Base-by-base conservation (phyloP, 352 stramenopile species). In the Phytophthora meadii region DNA sequence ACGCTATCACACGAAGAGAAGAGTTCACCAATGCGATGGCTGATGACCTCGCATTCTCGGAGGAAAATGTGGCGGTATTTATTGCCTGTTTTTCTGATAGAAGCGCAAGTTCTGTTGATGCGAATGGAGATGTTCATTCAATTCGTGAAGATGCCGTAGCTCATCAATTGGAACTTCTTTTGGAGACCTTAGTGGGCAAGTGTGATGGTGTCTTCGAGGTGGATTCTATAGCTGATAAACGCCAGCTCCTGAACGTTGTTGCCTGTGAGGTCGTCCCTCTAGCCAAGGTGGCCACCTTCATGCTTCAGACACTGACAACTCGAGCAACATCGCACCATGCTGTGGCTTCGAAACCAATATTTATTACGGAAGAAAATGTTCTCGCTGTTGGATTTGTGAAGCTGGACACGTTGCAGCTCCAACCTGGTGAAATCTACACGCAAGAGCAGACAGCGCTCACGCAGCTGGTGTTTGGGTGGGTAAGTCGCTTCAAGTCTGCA, bases 221-320 rank as follows among this genome's bases (percentile, higher is more conserved):
- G 14, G 69, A 76, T 9, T 46, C 65, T 2, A 67, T 81, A 54
- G 46, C 27, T 0, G 72, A 88, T 49, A 70, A 68, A 22, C 67
- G 68, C 4, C 76, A 89, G 44, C 66, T 94, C 48, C 57, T 94
- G 22, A 94, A 91, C 47, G 64, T 91, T n/a, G 81, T 92, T 4
- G 86, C 86, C 5, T 86, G 81, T 55, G 86, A 94, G 42, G 81
- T 92, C 12, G 72, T 90, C 14, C 86, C 86, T 41, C 75, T 94
- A 54, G 76, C 85, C 22, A 85, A 87, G 39, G 76, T 92, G 30
- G 81, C 83, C 1, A 81, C 81, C 3, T 94, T 92, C 47, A 64
- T 94, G 64, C 50, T 91, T 45, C 75, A 87, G 54, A 80, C 82
- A 15, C 28, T 75, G 24, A 59, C 52, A 1, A 61, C 37, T 42